These are phyloP conservation scores for Pseudomicrostroma phylloplanum DNA, from an alignment of 1,284 basidiomycete species.

Conservation along the genomic window DNA sequence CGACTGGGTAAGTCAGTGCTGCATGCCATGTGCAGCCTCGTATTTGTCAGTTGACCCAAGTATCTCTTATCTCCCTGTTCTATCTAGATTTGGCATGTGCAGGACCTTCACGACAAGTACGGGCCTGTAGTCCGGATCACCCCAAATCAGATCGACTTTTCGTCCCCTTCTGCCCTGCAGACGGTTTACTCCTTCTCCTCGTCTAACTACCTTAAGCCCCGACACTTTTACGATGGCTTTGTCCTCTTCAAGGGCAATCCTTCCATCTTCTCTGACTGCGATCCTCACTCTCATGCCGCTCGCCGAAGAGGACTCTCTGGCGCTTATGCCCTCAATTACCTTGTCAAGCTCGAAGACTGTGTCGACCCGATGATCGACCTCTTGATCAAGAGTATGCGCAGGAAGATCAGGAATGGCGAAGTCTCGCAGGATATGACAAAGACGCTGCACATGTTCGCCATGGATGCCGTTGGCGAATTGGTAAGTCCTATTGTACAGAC, in stretches of 20 bases:
- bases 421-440: not conserved
- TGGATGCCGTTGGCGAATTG: no score
- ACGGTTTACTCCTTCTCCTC: slow-evolving; percentile 33
- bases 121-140: slow-evolving; percentile 37
- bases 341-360: slow-evolving; percentile 36
- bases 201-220: slow-evolving; percentile 32
- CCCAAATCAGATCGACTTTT: slow-evolving; percentile 32
- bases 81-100: slow-evolving; percentile 23
- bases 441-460: no score
- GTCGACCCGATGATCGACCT: slow-evolving; percentile 29
- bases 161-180: slow-evolving; percentile 26
- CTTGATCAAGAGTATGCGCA: slow-evolving; percentile 18
- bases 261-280: slow-evolving; percentile 37
- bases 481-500: no score
- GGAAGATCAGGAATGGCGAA: not conserved
- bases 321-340: slow-evolving; percentile 36
- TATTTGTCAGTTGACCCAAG: no score
- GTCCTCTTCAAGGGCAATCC: slow-evolving; percentile 28
- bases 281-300: slow-evolving; percentile 29
- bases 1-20: no score
- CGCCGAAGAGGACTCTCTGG: slow-evolving; percentile 28
- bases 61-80: no score
- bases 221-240: slow-evolving; percentile 24
- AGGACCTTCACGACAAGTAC: slow-evolving; percentile 22
- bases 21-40: no score